These are phyloP conservation scores for Cucurbitaria berberidis DNA, from an alignment of 2,329 filamentous ascomycete species.

Conservation along the genomic window DNA sequence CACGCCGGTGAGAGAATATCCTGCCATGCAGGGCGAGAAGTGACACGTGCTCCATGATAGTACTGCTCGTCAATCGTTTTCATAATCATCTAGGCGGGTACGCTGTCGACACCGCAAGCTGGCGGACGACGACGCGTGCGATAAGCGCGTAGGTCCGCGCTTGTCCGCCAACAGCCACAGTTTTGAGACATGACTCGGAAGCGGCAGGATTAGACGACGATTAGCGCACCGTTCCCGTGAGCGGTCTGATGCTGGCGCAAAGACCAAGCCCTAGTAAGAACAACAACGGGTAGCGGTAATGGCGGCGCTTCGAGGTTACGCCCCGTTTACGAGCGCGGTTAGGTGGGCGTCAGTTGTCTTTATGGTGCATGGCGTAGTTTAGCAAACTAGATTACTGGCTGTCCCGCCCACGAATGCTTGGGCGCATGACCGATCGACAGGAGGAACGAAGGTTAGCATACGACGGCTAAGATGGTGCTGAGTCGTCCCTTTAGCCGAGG, in stretches of 20 bases:
- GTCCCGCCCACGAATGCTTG: conserved; percentile 39
- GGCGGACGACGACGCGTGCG: conserved; percentile 13
- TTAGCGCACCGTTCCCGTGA: conserved; percentile 17
- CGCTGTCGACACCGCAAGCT: no score
- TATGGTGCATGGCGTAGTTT: conserved; percentile 14
- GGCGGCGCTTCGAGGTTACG: background rate
- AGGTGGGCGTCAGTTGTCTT: conserved; percentile 10
- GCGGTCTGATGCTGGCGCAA: conserved; percentile 6
- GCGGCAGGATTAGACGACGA: conserved; percentile 24
- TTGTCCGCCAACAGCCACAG: conserved; percentile 17
- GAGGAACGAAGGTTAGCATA: conserved; percentile 6
- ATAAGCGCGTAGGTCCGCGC: conserved; percentile 30
- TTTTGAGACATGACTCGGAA: conserved; percentile 21
- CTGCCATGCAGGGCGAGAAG: no score
- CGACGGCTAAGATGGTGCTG: conserved; percentile 15
- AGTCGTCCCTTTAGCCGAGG: conserved; percentile 25
- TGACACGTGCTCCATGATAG: no score
- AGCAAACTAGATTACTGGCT: conserved; percentile 16
- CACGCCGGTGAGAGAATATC: background rate
- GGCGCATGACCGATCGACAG: conserved; percentile 24
- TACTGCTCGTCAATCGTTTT: background rate
- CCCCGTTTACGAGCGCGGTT: conserved; percentile 25
- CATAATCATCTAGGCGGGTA: no score
- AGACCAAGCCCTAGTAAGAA: background rate
- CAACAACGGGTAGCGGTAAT: background rate